Base-by-base conservation (phyloP, 1,139 yeast species). In the Saccharomycopsis hybrid region DNA sequence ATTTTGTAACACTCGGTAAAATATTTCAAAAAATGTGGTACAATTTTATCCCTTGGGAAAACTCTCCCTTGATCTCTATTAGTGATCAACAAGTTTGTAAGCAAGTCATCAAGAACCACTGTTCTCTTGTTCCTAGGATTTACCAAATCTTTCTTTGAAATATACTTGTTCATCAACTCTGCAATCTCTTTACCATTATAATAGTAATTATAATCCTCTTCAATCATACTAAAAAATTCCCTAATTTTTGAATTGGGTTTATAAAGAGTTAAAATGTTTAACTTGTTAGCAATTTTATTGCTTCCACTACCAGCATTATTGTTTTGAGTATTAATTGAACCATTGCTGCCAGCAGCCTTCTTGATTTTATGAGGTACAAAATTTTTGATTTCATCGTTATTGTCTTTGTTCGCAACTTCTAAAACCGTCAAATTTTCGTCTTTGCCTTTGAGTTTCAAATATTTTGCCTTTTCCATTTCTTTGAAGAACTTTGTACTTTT, bases 401-500 rank as follows among this genome's bases (percentile, higher is more conserved):
- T 58, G 0, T 72, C 72, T 46, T 73, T 72, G 2, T 77, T 77
- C 11, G 78, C 71, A 2, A 76, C 59, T 2, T 76, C 69, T 5
- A 74, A 70, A 11, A 89, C 69, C 0, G 77, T 73, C 32, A 87
- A 68, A 60, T 85, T 95, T 55, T 90, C 94, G 27, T 75, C 85
- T 55, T 74, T 80, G 8, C 92, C 95, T 58, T 87, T 86, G 13
- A 82, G 66, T 49, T 76, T 77, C 30, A 87, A 57, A 52, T 82
- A 77, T 1, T 79, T 78, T 47, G 74, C 73, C 61, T 88, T 90
- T 56, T 85, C 95, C 82, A 89, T 87, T 3, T 85, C 81, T 61
- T 88, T 90, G 51, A 90, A 69, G 60, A 82, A 88, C 64, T 89
- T 90, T 25, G 90, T 76, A 1, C 94, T 80, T 62, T 92, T 92